A percentile compares a stretch with the other conserved stretches of the same genome.
Evolutionary conservation across 2,329 filamentous ascomycete genomes (phyloP).

Genomic region (Emmonsiellopsis sp.): DNA sequence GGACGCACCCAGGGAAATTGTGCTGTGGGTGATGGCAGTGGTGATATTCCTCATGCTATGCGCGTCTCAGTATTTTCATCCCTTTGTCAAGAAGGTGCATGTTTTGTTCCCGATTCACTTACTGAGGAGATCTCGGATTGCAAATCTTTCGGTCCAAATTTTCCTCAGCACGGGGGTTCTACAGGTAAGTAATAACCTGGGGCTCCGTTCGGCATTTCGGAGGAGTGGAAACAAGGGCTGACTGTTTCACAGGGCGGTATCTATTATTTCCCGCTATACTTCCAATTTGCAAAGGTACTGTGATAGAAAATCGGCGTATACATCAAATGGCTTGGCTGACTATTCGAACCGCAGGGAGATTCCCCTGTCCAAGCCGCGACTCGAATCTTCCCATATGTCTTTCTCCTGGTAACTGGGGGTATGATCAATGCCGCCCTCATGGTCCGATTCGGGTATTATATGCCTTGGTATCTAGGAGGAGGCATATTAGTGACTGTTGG

Average conservation of each 20-base stretch:
- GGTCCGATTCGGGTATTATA: slow-evolving; percentile 16
- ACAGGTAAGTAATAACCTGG: slow-evolving; percentile 8
- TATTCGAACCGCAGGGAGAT: slow-evolving; percentile 30
- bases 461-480: slow-evolving; percentile 19
- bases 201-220: slow-evolving; percentile 37
- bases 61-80: slow-evolving; percentile 32
- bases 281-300: slow-evolving; percentile 35
- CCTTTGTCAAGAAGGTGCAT: slow-evolving; percentile 36
- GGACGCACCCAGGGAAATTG: slow-evolving; percentile 37
- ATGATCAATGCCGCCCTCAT: slow-evolving; percentile 16
- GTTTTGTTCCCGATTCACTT: slow-evolving; percentile 45
- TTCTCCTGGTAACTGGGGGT: slow-evolving; percentile 14
- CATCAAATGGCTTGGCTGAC: too few species aligned
- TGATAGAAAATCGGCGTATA: too few species aligned
- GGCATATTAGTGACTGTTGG: slow-evolving; percentile 15
- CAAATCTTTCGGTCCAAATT: too few species aligned
- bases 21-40: slow-evolving; percentile 39
- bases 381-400: slow-evolving; percentile 23
- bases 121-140: slow-evolving; percentile 14
- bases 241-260: slow-evolving; percentile 28
- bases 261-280: slow-evolving; percentile 49
- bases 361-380: slow-evolving; percentile 20
- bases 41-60: slow-evolving; percentile 37
- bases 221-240: slow-evolving; percentile 26
- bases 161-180: too few species aligned